phyloP scores from a whole-genome alignment of 2,329 filamentous ascomycete species.

The Colletotrichum tabaci region DNA sequence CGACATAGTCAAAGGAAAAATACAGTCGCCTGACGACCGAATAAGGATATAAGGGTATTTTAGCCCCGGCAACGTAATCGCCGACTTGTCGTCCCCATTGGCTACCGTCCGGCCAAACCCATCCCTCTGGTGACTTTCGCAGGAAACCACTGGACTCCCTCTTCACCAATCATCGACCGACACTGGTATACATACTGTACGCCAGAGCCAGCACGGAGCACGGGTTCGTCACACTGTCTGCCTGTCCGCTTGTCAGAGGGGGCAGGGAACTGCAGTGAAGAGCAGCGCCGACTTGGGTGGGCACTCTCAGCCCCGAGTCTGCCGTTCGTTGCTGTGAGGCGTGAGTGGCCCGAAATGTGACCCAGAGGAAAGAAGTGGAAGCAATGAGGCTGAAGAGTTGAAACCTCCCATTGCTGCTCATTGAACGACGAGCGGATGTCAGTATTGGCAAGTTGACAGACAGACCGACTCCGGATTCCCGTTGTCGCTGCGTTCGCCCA shows the following conservation, averaged over 20 bases:
- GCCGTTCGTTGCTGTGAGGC: slow-evolving; percentile 9
- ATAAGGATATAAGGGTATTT: slow-evolving; percentile 31
- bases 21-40: slow-evolving; percentile 26
- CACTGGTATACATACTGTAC: slow-evolving; percentile 4
- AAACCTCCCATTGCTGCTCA: neutral
- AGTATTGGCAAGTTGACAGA: neutral
- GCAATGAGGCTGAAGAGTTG: slow-evolving; percentile 34
- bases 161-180: slow-evolving; percentile 42
- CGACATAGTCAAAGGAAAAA: slow-evolving; percentile 4
- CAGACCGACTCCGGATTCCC: neutral
- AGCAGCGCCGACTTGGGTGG: slow-evolving; percentile 29
- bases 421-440: slow-evolving; percentile 3
- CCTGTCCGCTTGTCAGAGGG: slow-evolving; percentile 22
- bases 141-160: slow-evolving; percentile 37
- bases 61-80: slow-evolving; percentile 33
- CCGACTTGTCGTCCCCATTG: slow-evolving; percentile 30
- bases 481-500: slow-evolving; percentile 31
- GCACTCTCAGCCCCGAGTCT: neutral
- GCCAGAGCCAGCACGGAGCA: slow-evolving; percentile 40
- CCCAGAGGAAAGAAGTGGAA: slow-evolving; percentile 17
- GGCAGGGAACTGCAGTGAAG: slow-evolving; percentile 35
- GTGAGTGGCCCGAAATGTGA: slow-evolving; percentile 25
- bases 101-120: slow-evolving; percentile 23
- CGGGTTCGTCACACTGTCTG: slow-evolving; percentile 43
- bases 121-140: slow-evolving; percentile 20